Base-by-base conservation (phyloP, 371 early-diverging fungal genomes). In the Mortierella sp. region DNA sequence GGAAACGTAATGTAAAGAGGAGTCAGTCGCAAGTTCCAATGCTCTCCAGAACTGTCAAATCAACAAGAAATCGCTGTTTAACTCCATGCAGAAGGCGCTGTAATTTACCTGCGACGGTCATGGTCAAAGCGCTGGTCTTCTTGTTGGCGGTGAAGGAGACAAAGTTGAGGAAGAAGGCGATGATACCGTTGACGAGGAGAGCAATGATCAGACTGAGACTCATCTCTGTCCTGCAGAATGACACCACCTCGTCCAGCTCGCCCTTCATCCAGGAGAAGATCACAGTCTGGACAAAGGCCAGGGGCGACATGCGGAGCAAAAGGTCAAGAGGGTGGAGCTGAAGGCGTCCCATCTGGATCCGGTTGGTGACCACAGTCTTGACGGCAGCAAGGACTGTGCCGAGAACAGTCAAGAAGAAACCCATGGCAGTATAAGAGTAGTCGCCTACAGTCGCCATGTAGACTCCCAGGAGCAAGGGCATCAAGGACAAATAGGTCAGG, bases 291-390 rank as follows among this genome's bases (percentile, higher is more conserved):
- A 93, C 80, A 76, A 94, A 93, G 0, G 96, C 95, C 75, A 97
- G 89, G 0, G 95, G 95, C 13, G 95, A 93, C 95, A 97, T 95
- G 40, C 95, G 92, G 75, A 92, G 90, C 54, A 97, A 89, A 43
- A 97, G 89, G 81, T 96, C 97, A 40, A 97, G 83, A 6, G 97
- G 96, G 69, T 95, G 93, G 5, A 97, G 91, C 78, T 94, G 93
- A 48, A 96, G 91, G 14, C 91, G 88, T 59, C 97, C 96, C 24
- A 94, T 95, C 80, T 94, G 94, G 44, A 97, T 91, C 10, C 90
- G 88, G 87, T 97, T 96, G 48, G 98, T 97, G 24, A 93, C 94
- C n/a, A 97, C 93, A 2, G 96, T 96, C 87, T 97, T 97, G 55
- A 92, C 72, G 0, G 97, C 94, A 0, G 96, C 95, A 75, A 97